These are phyloP conservation scores for Chalciporus pseudorubinellus DNA, from an alignment of 768 basidiomycete genomes.

Conservation along the genomic window DNA sequence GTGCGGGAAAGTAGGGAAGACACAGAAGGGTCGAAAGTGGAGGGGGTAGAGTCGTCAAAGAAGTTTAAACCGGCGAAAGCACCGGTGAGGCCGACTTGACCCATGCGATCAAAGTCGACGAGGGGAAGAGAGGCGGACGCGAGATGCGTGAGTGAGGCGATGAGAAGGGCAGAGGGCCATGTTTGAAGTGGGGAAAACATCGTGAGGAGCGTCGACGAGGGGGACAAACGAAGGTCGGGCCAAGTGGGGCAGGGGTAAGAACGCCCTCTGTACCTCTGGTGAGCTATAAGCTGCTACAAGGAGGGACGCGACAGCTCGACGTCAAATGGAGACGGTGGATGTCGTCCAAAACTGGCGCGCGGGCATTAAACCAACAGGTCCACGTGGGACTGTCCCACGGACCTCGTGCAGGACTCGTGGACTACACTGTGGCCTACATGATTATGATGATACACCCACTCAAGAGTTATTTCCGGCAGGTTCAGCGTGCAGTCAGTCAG, in stretches of 20 bases:
- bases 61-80: slow-evolving; percentile 85
- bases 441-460: too few relatives aligned
- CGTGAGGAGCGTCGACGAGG: background rate
- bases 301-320: background rate
- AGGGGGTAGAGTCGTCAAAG: slow-evolving; percentile 54
- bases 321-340: background rate
- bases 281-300: background rate
- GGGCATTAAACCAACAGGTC: slow-evolving; percentile 12
- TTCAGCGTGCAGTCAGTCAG: too few relatives aligned
- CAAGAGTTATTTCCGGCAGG: too few relatives aligned
- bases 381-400: slow-evolving; percentile 26
- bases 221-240: background rate
- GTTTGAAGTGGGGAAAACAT: slow-evolving; percentile 6
- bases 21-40: slow-evolving; percentile 66
- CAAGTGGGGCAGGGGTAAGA: slow-evolving; percentile 7
- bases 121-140: slow-evolving; percentile 46
- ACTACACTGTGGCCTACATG: too few relatives aligned
- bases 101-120: slow-evolving; percentile 82
- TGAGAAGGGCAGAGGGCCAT: slow-evolving; percentile 28
- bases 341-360: background rate
- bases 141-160: slow-evolving; percentile 14
- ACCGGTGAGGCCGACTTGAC: slow-evolving; percentile 84
- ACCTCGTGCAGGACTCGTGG: background rate
- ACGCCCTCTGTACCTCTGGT: slow-evolving; percentile 11
- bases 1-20: slow-evolving; percentile 70